phyloP scores from a whole-genome alignment of 257 asterid species.

The Solanum commersonii region DNA sequence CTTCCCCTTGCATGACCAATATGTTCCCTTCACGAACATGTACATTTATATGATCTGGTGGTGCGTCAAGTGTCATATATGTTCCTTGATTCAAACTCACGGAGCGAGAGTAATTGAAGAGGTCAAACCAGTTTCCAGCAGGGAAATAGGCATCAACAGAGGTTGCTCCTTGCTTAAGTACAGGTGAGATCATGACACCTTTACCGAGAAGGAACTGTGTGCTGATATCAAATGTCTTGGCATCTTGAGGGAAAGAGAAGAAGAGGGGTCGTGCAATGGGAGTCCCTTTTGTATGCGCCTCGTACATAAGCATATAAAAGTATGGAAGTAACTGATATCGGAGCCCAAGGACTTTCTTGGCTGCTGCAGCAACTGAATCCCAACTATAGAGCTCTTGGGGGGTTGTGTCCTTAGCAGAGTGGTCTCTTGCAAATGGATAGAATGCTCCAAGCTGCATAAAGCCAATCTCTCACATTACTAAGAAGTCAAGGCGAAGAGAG shows the following conservation, averaged over 20 bases:
- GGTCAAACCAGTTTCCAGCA: slow-evolving; percentile 35
- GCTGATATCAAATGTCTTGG: slow-evolving; percentile 26
- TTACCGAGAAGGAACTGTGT: slow-evolving; percentile 37
- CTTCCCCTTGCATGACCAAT: slow-evolving; percentile 36
- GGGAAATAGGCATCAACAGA: slow-evolving; percentile 33
- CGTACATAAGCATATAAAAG: slow-evolving; percentile 32
- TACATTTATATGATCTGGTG: slow-evolving; percentile 22
- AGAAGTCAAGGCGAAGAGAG: background rate
- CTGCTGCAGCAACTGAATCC: slow-evolving; percentile 42
- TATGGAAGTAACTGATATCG: slow-evolving; percentile 33
- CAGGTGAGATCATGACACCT: slow-evolving; percentile 41
- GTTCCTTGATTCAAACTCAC: slow-evolving; percentile 14
- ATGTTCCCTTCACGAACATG: slow-evolving; percentile 30
- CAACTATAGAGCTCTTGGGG: slow-evolving; percentile 41
- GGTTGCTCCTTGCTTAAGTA: slow-evolving; percentile 18
- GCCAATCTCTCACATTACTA: background rate
- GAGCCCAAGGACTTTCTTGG: slow-evolving; percentile 37
- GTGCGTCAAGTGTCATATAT: slow-evolving; percentile 23
- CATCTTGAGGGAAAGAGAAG: slow-evolving; percentile 42
- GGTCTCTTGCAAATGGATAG: slow-evolving; percentile 52
- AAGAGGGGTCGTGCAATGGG: slow-evolving; percentile 40
- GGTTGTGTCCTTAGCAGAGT: slow-evolving; percentile 10
- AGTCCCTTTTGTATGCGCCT: slow-evolving; percentile 34
- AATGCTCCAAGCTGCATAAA: slow-evolving; percentile 44
- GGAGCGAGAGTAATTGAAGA: slow-evolving; percentile 21